phyloP scores from a whole-genome alignment of 2,329 filamentous ascomycete species.

The Ophidiomyces ophidiicola region DNA sequence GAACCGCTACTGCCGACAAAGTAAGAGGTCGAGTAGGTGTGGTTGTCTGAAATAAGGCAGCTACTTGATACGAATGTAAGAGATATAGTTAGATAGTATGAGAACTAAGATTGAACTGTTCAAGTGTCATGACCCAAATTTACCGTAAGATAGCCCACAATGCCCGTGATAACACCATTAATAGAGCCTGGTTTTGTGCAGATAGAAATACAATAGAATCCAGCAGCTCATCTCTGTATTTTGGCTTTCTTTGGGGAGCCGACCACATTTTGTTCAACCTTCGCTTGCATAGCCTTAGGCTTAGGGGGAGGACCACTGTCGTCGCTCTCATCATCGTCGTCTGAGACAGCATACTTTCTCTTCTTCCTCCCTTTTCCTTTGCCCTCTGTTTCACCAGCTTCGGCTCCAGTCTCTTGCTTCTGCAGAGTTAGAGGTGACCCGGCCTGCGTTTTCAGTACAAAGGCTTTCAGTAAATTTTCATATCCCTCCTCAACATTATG shows the following conservation, averaged over 20 bases:
- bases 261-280: background rate
- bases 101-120: too few relatives aligned
- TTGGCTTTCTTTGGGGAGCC: slow-evolving; percentile 4
- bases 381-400: slow-evolving; percentile 20
- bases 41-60: too few relatives aligned
- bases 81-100: too few relatives aligned
- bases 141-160: too few relatives aligned
- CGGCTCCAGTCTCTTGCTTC: slow-evolving; percentile 17
- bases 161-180: too few relatives aligned
- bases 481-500: slow-evolving; percentile 48
- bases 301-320: background rate
- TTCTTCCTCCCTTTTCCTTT: slow-evolving; percentile 20
- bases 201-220: too few relatives aligned
- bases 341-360: slow-evolving; percentile 22
- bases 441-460: slow-evolving; percentile 22
- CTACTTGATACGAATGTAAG: too few relatives aligned
- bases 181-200: too few relatives aligned
- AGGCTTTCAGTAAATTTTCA: slow-evolving; percentile 39
- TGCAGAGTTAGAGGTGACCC: slow-evolving; percentile 10
- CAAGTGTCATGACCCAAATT: too few relatives aligned
- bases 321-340: slow-evolving; percentile 13
- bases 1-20: too few relatives aligned
- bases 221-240: too few relatives aligned
- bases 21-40: too few relatives aligned
- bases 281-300: background rate